These are phyloP conservation scores for Antarctomyces pellizariae DNA, from an alignment of 495 filamentous ascomycete species.

Conservation along the genomic window DNA sequence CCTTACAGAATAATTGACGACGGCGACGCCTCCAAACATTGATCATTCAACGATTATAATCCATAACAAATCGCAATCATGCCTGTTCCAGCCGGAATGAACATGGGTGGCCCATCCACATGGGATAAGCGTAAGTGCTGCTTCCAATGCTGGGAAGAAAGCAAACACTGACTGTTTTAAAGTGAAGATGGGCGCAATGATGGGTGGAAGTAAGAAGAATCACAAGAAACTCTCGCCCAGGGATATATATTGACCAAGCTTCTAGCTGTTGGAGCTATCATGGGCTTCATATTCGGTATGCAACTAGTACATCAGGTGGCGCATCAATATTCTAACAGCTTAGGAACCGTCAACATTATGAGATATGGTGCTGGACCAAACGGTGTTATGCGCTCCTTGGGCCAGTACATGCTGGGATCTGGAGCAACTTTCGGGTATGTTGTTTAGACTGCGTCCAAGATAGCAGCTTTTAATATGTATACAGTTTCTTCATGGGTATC, in stretches of 20 bases:
- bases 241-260: no score
- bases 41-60: no score
- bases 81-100: constrained; percentile 40
- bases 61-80: constrained; percentile 22
- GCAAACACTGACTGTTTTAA: constrained; percentile 12
- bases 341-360: constrained; percentile 83
- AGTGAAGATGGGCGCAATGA: constrained; percentile 98
- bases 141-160: constrained; percentile 1
- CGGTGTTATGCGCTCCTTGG: constrained; percentile 75
- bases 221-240: no score
- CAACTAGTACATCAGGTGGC: constrained; percentile 1
- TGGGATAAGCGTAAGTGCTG: constrained; percentile 68
- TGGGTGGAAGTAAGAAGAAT: constrained; percentile 92
- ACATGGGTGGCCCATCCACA: constrained; percentile 46
- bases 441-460: constrained; percentile 3
- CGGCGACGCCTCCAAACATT: no score
- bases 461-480: background rate
- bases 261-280: constrained; percentile 76
- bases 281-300: constrained; percentile 92
- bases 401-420: constrained; percentile 95
- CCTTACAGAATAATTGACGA: no score
- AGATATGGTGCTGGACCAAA: constrained; percentile 83
- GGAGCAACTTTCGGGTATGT: constrained; percentile 86
- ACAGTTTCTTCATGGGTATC: constrained; percentile 96
- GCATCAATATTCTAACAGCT: constrained; percentile 5